Base-by-base conservation (phyloP, 805 yeast species). In the Ogataea wickerhamii region DNA sequence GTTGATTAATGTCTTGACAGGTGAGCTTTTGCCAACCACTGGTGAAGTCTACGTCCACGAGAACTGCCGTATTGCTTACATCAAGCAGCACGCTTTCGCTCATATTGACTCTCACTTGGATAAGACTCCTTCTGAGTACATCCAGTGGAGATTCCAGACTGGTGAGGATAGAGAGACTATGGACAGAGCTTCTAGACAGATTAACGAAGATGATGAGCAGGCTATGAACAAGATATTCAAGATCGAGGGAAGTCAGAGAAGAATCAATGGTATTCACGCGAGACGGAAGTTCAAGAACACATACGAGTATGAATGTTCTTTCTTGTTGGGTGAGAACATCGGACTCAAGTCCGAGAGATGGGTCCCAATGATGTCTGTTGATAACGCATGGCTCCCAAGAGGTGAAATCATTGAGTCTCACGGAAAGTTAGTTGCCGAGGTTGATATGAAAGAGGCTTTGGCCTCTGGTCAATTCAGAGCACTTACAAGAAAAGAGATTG, bases 161-260 rank as follows among this genome's bases (percentile, higher is more conserved):
- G 98, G 98, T 89, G 98, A 93, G 80, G 98, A 93, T 75, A 88
- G 98, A 79, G 98, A 93, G 80, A 93, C 98, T 74, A 93, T 93
- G 98, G 98, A 93, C 80, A 87, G 98, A 79, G 98, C 98, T 69
- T 87, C 94, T 72, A 87, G 98, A 80, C 91, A 83, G 71, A 88
- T 93, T 70, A 88, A 85, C 67, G 98, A 93, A 78, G 74, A 78
- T 60, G 98, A 93, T 75, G 97, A 89, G 79, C 79, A 82, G 72
- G 87, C 94, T 67, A 93, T 93, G 98, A 88, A 93, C 89, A 93
- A 91, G 81, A 84, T 93, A 75, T 93, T 88, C 89, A 88, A 87
- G 84, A 80, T 93, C 66, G 98, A 93, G 73, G 96, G 97, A 74
- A 80, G 98, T 49, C 89, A 88, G 71, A 89, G 98, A 82, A 89